Conservation (phyloP, 257 asterid genomes). For the Salvia splendens region DNA sequence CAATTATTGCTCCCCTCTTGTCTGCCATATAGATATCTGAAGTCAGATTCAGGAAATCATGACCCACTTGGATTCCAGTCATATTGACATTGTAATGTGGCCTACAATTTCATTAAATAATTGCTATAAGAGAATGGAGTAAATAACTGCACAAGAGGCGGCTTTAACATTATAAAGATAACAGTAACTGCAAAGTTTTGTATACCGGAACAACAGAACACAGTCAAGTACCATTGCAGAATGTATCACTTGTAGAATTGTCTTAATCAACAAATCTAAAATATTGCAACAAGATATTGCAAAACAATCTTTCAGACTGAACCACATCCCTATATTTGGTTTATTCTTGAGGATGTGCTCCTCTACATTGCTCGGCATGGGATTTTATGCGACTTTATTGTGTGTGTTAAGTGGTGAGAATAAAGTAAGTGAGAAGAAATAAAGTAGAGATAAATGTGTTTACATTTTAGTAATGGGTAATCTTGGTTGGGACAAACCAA, state of each 20-base stretch:
- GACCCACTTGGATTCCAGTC: slow-evolving; percentile 87
- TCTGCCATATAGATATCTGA: slow-evolving; percentile 60
- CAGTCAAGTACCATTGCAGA: slow-evolving; percentile 4
- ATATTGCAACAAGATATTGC: neutral
- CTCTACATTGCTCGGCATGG: neutral
- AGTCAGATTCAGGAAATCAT: slow-evolving; percentile 64
- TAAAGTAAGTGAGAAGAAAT: no score
- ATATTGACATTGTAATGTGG: slow-evolving; percentile 97
- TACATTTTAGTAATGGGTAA: no score
- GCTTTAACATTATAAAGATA: slow-evolving; percentile 18
- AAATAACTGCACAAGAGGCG: slow-evolving; percentile 15
- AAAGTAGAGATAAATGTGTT: no score
- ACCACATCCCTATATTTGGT: slow-evolving; percentile 15
- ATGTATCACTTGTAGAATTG: slow-evolving; percentile 17
- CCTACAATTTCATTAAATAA: slow-evolving; percentile 46
- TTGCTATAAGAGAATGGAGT: slow-evolving; percentile 12
- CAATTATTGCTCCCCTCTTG: slow-evolving; percentile 84
- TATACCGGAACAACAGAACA: slow-evolving; percentile 2
- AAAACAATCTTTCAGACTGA: slow-evolving; percentile 6
- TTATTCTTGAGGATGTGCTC: slow-evolving; percentile 16
- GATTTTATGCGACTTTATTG: no score
- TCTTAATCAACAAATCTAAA: slow-evolving; percentile 12
- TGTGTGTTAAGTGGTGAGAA: no score
- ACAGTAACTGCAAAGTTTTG: slow-evolving; percentile 9
- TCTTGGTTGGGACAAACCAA: no score